Percentiles rank a stretch among this genome's conserved stretches.
phyloP scores from a whole-genome alignment of 345 rosid genomes.

The Pistacia integerrima region DNA sequence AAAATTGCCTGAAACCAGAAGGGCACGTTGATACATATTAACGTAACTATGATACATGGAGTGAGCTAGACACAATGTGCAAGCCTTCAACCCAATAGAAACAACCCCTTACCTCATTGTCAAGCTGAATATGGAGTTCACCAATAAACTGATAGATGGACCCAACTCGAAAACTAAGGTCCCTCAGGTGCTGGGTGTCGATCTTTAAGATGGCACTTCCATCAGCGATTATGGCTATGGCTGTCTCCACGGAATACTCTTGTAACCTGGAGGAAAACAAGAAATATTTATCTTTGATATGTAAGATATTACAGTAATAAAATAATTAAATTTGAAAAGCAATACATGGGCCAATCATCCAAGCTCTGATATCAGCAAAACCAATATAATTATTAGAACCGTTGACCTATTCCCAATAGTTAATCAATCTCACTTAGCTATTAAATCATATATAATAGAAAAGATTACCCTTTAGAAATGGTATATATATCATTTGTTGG shows the following conservation, averaged over 20 bases:
- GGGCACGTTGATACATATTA: neutral
- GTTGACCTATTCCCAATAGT: constrained; percentile 1
- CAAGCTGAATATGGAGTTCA: constrained; percentile 63
- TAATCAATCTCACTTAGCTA: constrained; percentile 2
- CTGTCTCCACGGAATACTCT: constrained; percentile 56
- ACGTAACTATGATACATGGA: no score
- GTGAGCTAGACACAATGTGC: neutral
- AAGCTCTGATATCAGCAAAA: neutral
- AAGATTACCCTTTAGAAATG: neutral
- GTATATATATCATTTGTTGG: neutral
- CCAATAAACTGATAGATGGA: constrained; percentile 81
- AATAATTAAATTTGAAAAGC: no score
- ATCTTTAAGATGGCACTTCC: constrained; percentile 51
- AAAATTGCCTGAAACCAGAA: constrained; percentile 53
- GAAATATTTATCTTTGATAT: neutral
- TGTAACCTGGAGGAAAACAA: constrained; percentile 47
- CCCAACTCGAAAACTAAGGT: constrained; percentile 62
- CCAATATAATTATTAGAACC: neutral
- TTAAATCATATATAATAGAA: constrained; percentile 3
- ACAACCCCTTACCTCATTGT: constrained; percentile 47
- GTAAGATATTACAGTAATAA: no score
- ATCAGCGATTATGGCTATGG: constrained; percentile 56
- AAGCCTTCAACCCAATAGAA: constrained; percentile 5
- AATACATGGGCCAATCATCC: neutral
- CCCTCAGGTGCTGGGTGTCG: constrained; percentile 69